Evolutionary conservation across 345 rosid genomes (phyloP), one percentile per base, ranked within the genome.

Genomic region (Citrus inodora): DNA sequence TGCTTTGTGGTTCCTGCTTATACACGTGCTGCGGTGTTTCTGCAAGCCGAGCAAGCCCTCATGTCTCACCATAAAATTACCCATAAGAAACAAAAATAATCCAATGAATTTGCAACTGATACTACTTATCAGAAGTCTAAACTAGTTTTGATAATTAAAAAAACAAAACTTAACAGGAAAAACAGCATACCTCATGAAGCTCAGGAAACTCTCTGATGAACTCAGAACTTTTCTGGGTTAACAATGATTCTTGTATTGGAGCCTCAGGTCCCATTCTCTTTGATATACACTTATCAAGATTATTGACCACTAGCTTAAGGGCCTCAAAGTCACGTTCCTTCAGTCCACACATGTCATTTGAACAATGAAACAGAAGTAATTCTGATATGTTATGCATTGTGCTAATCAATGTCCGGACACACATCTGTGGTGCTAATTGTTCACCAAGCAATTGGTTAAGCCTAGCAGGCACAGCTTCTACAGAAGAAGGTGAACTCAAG

Each of bases 301-400:
- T 91, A 37, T 82, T 79, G 33, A 91, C 80, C 74, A 85, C 92
- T 77, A 78, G 86, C 76, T 90, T 86, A 78, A 95, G 93, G 79
- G 80, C 78, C 81, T 81, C 88, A 74, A 59, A 67, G 51, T 91
- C 92, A 71, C 86, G 83, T 62, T 83, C 87, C 87, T 84, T 88
- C 86, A 93, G 59, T 81, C 82, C 82, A 80, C 84, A 87, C 17
- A 84, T 75, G 71, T 86, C 87, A 74, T 79, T 86, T 55, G 87
- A 90, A 84, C 90, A 90, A 68, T 90, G 86, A 86, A 73, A 80
- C 59, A 87, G 85, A 79, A 95, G 92, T 85, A 91, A 73, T 83
- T 92, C 93, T 75, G 99, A 92, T 70, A 95, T 83, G 80, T 85
- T 87, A 80, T 81, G 88, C 91, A 91, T 79, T 53, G 94, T 84